Evolutionary conservation across 2,329 filamentous ascomycete species (phyloP).

Genomic region (Fusarium verticillioides): DNA sequence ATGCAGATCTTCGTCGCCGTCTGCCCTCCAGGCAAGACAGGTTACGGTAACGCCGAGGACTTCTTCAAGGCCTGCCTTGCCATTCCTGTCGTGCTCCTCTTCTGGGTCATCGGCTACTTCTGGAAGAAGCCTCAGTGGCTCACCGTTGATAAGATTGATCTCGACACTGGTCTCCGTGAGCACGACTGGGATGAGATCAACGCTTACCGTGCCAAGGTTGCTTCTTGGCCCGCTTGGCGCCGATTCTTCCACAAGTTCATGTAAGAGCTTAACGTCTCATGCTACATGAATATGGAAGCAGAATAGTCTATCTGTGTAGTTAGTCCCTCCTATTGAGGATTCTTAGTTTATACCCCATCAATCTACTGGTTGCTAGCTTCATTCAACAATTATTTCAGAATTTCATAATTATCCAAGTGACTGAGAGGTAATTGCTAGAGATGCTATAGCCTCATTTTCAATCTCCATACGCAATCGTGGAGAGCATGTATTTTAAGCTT

Average conservation of each 20-base stretch:
- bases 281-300: background rate
- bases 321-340: slow-evolving; percentile 9
- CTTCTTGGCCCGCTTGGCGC: slow-evolving; percentile 61
- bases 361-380: slow-evolving; percentile 14
- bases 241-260: slow-evolving; percentile 36
- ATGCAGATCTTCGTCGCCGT: slow-evolving; percentile 65
- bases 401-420: rapidly evolving
- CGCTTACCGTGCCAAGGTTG: slow-evolving; percentile 60
- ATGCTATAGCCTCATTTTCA: background rate
- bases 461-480: background rate
- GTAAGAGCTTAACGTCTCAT: background rate
- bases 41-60: slow-evolving; percentile 54
- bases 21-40: slow-evolving; percentile 48
- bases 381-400: background rate
- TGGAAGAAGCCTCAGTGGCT: slow-evolving; percentile 75
- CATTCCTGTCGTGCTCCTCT: slow-evolving; percentile 62
- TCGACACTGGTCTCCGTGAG: slow-evolving; percentile 72
- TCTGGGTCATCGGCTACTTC: slow-evolving; percentile 66
- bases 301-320: slow-evolving; percentile 10
- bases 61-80: slow-evolving; percentile 68
- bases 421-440: background rate
- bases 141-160: slow-evolving; percentile 68
- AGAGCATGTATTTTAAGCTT: background rate
- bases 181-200: slow-evolving; percentile 72
- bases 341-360: slow-evolving; percentile 29